Conservation (phyloP, 208 protist genomes). For the Crithidia thermophila region DNA sequence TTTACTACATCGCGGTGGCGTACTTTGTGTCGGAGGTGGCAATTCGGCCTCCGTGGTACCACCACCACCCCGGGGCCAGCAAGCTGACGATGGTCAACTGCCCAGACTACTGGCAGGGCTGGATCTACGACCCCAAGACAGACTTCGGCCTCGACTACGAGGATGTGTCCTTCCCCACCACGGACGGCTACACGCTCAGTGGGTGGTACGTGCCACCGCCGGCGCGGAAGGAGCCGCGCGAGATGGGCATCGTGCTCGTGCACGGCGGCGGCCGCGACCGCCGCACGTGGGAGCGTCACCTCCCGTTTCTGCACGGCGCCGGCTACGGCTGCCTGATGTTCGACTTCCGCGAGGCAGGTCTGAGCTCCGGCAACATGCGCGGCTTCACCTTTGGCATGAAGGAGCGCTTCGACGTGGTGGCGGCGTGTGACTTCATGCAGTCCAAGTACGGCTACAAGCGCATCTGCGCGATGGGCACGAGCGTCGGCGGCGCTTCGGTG, state of each 20-base stretch:
- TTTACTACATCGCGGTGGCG: constrained; percentile 75
- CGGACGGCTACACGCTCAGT: constrained; percentile 70
- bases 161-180: constrained; percentile 77
- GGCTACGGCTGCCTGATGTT: constrained; percentile 91
- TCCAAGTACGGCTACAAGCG: constrained; percentile 61
- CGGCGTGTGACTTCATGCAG: constrained; percentile 78
- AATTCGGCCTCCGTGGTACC: constrained; percentile 91
- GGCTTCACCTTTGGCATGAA: constrained; percentile 91
- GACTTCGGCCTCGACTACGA: constrained; percentile 83
- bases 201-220: constrained; percentile 88
- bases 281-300: constrained; percentile 88
- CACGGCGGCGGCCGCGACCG: constrained; percentile 92
- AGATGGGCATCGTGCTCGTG: constrained; percentile 85
- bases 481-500: constrained; percentile 85
- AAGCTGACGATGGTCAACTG: constrained; percentile 57
- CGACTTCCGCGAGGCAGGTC: constrained; percentile 89
- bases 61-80: constrained; percentile 66
- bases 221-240: not conserved
- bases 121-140: constrained; percentile 80
- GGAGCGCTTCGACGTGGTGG: constrained; percentile 88
- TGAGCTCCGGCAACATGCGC: constrained; percentile 81
- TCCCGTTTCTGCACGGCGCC: constrained; percentile 82
- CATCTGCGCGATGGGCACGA: constrained; percentile 90
- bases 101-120: constrained; percentile 91
- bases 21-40: constrained; percentile 92